Evolutionary conservation across 2,329 filamentous ascomycete genomes (phyloP).

Genomic region (Cladobotryum mycophilum): DNA sequence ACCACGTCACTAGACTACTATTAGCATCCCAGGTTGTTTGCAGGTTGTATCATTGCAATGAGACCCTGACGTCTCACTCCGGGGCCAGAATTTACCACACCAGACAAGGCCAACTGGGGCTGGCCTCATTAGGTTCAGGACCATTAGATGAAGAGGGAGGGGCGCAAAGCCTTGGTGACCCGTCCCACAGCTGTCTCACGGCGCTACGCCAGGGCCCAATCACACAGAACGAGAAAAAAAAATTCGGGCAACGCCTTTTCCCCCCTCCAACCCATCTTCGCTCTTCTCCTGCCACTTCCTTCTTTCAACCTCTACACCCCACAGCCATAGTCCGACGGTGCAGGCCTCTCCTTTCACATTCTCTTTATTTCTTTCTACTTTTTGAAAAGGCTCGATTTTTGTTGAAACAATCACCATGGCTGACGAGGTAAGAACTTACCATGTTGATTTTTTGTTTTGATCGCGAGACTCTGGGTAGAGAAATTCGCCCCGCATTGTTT

Average conservation of each 20-base stretch:
- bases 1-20: no score
- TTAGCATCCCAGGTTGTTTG: no score
- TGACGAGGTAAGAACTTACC: constrained; percentile 45
- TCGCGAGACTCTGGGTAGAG: constrained; percentile 21
- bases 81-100: no score
- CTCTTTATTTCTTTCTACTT: constrained; percentile 21
- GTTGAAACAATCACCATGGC: constrained; percentile 50
- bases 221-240: constrained; percentile 33
- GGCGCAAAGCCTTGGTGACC: no score
- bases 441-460: constrained; percentile 12
- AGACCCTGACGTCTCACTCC: no score
- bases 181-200: constrained; percentile 19
- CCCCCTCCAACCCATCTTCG: constrained; percentile 8
- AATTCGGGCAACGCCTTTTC: constrained; percentile 19
- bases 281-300: constrained; percentile 15
- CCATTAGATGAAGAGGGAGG: no score
- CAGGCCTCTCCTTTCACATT: constrained; percentile 8
- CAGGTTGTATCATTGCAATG: no score
- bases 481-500: constrained; percentile 43
- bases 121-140: no score
- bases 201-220: constrained; percentile 25
- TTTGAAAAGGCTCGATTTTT: constrained; percentile 25
- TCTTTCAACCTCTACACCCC: constrained; percentile 16
- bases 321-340: constrained; percentile 18
- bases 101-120: no score